Evolutionary conservation across 371 early-diverging fungal genomes (phyloP).

Genomic region (Synchytrium microbalum): DNA sequence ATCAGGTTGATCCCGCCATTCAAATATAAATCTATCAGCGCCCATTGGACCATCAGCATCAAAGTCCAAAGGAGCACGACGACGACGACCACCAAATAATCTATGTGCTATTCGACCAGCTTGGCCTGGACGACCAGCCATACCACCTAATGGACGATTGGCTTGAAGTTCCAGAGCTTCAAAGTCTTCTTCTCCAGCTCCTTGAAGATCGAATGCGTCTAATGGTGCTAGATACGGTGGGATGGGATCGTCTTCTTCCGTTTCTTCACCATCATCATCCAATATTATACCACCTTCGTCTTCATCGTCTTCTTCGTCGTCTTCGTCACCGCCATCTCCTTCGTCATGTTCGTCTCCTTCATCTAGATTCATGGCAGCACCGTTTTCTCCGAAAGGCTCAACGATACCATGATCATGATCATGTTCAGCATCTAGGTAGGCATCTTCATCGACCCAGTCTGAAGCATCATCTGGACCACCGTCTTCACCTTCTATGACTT

Average conservation of each 20-base stretch:
- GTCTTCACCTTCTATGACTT: background rate
- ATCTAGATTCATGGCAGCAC: conserved; percentile 31
- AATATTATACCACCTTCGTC: conserved; percentile 21
- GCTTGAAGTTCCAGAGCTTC: conserved; percentile 4
- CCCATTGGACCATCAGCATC: no score
- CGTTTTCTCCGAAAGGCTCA: conserved; percentile 14
- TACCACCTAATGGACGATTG: background rate
- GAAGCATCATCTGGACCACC: background rate
- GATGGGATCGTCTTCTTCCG: background rate
- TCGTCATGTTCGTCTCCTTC: conserved; percentile 27
- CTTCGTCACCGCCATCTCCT: conserved; percentile 19
- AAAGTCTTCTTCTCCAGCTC: conserved; percentile 5
- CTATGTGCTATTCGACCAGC: background rate
- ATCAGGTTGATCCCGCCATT: background rate
- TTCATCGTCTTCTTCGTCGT: conserved; percentile 34
- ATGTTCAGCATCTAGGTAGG: conserved; percentile 42
- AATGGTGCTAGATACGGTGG: conserved; percentile 16
- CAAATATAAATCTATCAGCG: background rate
- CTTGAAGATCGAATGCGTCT: conserved; percentile 6
- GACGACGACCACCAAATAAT: background rate
- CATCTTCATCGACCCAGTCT: background rate
- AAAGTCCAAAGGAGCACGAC: background rate
- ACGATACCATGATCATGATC: conserved; percentile 44
- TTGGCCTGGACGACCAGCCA: background rate
- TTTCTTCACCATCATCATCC: background rate